Evolutionary conservation across 306 rosid genomes (phyloP), one percentile per base, ranked within the genome.

Genomic region (Prunus davidiana): DNA sequence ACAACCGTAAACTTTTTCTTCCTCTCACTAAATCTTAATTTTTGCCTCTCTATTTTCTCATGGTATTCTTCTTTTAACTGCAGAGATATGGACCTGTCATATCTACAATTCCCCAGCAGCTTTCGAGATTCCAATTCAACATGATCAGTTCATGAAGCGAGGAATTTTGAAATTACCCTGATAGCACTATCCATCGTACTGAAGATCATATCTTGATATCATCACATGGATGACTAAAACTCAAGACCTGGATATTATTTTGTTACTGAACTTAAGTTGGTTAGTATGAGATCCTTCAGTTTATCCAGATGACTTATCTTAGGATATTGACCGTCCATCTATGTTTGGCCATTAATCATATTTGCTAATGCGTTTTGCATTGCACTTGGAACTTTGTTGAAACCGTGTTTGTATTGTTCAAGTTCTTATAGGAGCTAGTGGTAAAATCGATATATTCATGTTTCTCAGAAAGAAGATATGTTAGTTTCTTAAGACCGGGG

Each of bases 81-180:
- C 97, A 96, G 99, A 88, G 99, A 87, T 96, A 96, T 57, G 99
- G 99, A 24, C 96, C 97, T 12, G 98, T 96, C 75, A 96, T 96
- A 81, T 96, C 98, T 76, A 93, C 97, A 78, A 96, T 96, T 75
- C 99, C 99, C 13, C 98, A 93, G 81, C 99, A 93, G 85, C 94
- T 96, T 52, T 96, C 99, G 71, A 87, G 99, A 89, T 96, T 96
- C 83, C 96, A 96, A 86, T 96, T 96, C 86, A 93, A 93, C 85
- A 96, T 96, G 99, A 96, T 96, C 86, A 83, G 96, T 56, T 86
- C 88, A 71, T 91, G 87, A 90, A 54, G 82, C 22, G 20, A 58
- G 74, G 49, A 74, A 72, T 52, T 45, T 19, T 13, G 74, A 66
- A 77, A 66, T 57, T 63, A 28, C 75, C 20, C 16, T 49, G 79